These are phyloP conservation scores for Phialemonium atrogriseum DNA, from an alignment of 2,329 filamentous ascomycete genomes.

Conservation along the genomic window DNA sequence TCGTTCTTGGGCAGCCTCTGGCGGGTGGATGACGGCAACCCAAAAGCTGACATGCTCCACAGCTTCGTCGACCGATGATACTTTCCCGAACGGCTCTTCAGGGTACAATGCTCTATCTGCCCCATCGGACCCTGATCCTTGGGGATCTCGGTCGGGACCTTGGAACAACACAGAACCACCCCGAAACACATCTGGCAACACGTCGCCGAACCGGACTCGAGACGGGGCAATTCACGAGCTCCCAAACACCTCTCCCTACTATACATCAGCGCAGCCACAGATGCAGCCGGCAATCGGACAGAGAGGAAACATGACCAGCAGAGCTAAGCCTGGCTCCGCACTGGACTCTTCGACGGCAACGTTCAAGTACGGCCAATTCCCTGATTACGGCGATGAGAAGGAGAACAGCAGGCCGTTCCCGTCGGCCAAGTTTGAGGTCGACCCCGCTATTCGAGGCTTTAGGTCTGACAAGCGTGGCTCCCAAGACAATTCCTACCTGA, in stretches of 20 bases:
- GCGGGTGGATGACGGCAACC: neutral
- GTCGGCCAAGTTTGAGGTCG: conserved; percentile 4
- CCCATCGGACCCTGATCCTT: conserved; percentile 60
- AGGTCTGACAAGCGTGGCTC: conserved; percentile 21
- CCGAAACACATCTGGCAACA: conserved; percentile 39
- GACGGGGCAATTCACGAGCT: conserved; percentile 31
- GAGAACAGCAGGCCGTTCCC: conserved; percentile 18
- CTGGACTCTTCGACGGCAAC: conserved; percentile 36
- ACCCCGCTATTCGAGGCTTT: conserved; percentile 10
- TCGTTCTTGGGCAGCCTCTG: no score
- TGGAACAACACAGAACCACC: conserved; percentile 51
- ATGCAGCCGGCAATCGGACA: conserved; percentile 30
- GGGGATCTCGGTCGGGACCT: conserved; percentile 42
- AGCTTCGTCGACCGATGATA: no score
- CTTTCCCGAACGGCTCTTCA: conserved; percentile 49
- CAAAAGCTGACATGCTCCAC: conserved; percentile 12
- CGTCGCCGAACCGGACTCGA: conserved; percentile 50
- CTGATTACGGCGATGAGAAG: conserved; percentile 31
- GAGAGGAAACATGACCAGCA: conserved; percentile 20
- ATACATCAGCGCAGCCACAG: conserved; percentile 30
- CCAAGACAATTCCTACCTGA: conserved; percentile 34
- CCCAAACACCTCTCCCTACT: conserved; percentile 35
- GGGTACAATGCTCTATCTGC: conserved; percentile 63
- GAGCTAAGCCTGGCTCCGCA: conserved; percentile 27
- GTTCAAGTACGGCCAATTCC: conserved; percentile 27